A percentile compares a stretch with the other conserved stretches of the same genome.
These are phyloP conservation scores for Lactarius tabidus DNA, from an alignment of 768 basidiomycete species.

Conservation along the genomic window DNA sequence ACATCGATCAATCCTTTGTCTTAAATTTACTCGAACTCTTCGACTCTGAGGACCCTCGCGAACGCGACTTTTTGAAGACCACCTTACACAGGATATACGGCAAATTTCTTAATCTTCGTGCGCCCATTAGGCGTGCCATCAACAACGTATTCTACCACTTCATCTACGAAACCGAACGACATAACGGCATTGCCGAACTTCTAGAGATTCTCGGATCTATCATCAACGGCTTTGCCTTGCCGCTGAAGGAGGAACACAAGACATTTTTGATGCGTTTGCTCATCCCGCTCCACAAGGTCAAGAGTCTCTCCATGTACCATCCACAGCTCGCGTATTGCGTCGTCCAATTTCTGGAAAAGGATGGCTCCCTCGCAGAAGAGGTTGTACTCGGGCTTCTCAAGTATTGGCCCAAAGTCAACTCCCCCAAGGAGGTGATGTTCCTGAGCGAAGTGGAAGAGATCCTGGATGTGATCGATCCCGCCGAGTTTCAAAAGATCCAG, in stretches of 20 bases:
- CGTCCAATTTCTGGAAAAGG: conserved; percentile 98
- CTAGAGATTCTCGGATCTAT: conserved; percentile 98
- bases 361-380: conserved; percentile 85
- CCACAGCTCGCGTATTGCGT: conserved; percentile 99
- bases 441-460: conserved; percentile 99
- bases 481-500: conserved; percentile 96
- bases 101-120: conserved; percentile 97
- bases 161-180: conserved; percentile 96
- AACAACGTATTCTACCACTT: conserved; percentile 99
- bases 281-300: conserved; percentile 96
- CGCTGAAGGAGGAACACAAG: conserved; percentile 99
- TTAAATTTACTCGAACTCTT: conserved; percentile 96
- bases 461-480: conserved; percentile 93
- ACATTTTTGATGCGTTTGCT: conserved; percentile 92
- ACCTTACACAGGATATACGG: conserved; percentile 99
- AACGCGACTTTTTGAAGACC: conserved; percentile 99
- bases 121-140: conserved; percentile 98
- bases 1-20: conserved; percentile 94
- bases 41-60: conserved; percentile 97
- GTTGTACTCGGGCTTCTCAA: conserved; percentile 94
- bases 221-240: conserved; percentile 98
- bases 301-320: conserved; percentile 95
- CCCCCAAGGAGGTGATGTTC: conserved; percentile 99
- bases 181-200: conserved; percentile 98
- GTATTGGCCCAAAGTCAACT: conserved; percentile 99